Evolutionary conservation across 176 grass and related monocot species (phyloP).

Genomic region (Pontederia crassipes): DNA sequence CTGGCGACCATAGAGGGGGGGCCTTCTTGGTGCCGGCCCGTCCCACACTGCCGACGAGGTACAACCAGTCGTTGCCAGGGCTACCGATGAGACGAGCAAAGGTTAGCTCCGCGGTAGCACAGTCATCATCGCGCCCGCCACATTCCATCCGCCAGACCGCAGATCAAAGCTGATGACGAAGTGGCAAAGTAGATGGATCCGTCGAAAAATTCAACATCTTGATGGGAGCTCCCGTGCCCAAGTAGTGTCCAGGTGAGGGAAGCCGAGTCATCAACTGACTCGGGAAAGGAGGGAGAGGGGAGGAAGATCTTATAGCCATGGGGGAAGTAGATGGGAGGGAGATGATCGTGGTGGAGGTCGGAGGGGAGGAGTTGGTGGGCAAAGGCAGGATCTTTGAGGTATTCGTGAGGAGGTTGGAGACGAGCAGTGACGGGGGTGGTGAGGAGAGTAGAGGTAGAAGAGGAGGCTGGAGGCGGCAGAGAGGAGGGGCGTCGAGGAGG

Average conservation of each 20-base stretch:
- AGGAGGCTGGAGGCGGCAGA: not conserved
- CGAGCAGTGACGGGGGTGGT: not conserved
- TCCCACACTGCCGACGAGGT: conserved; percentile 10
- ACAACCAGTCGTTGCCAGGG: not conserved
- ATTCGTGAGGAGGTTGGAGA: not conserved
- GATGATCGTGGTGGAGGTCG: not conserved
- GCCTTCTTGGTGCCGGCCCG: conserved; percentile 8
- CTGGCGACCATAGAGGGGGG: no score
- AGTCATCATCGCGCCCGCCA: not conserved
- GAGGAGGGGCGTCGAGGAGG: not conserved
- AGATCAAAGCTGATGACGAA: conserved; percentile 4
- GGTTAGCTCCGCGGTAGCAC: not conserved
- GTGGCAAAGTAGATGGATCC: conserved; percentile 16
- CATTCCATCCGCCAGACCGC: not conserved
- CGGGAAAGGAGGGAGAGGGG: not conserved
- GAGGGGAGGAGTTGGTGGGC: not conserved
- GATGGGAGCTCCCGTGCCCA: not conserved
- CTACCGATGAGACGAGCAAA: conserved; percentile 13
- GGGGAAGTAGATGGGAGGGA: not conserved
- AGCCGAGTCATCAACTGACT: conserved; percentile 10
- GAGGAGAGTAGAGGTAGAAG: not conserved
- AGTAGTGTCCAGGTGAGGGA: conserved; percentile 2
- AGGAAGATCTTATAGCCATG: not conserved
- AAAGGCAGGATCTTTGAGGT: conserved; percentile 11
- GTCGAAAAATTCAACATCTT: conserved; percentile 8